Conservation (phyloP, 371 early-diverging fungal genomes). For the Lichtheimia corymbifera region DNA sequence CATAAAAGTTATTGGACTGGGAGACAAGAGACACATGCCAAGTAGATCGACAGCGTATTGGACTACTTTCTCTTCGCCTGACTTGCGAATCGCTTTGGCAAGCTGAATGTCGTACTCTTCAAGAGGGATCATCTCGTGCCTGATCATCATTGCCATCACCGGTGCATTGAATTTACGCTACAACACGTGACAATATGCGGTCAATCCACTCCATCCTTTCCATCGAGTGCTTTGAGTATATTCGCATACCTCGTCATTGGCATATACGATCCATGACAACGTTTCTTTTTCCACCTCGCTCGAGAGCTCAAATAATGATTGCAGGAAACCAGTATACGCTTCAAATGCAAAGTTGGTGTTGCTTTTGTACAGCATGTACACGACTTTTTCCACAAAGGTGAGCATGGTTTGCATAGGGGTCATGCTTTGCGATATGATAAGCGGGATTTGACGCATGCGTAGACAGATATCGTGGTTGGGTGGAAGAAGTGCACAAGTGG, state of each 20-base stretch:
- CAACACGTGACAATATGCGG: background rate
- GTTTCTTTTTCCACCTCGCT: slow-evolving; percentile 80
- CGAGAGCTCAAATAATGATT: slow-evolving; percentile 79
- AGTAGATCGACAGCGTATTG: slow-evolving; percentile 78
- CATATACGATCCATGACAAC: slow-evolving; percentile 84
- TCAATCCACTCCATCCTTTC: background rate
- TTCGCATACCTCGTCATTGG: slow-evolving; percentile 75
- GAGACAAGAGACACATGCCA: slow-evolving; percentile 64
- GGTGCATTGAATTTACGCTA: slow-evolving; percentile 80
- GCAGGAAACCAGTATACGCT: slow-evolving; percentile 80
- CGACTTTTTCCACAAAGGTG: slow-evolving; percentile 81
- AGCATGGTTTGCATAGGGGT: slow-evolving; percentile 75
- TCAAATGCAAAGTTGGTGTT: slow-evolving; percentile 78
- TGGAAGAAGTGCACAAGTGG: slow-evolving; percentile 70
- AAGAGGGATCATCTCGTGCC: slow-evolving; percentile 70
- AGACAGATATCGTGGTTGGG: slow-evolving; percentile 79
- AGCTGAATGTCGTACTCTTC: slow-evolving; percentile 86
- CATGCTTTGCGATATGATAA: slow-evolving; percentile 65
- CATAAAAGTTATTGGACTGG: slow-evolving; percentile 54
- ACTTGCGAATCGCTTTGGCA: slow-evolving; percentile 74
- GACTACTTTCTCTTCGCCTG: slow-evolving; percentile 40
- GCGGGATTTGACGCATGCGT: slow-evolving; percentile 71
- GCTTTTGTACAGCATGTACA: slow-evolving; percentile 76
- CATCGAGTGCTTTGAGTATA: background rate
- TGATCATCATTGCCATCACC: slow-evolving; percentile 78